Evolutionary conservation across 306 rosid genomes (phyloP).

Genomic region (Prinsepia uniflora): DNA sequence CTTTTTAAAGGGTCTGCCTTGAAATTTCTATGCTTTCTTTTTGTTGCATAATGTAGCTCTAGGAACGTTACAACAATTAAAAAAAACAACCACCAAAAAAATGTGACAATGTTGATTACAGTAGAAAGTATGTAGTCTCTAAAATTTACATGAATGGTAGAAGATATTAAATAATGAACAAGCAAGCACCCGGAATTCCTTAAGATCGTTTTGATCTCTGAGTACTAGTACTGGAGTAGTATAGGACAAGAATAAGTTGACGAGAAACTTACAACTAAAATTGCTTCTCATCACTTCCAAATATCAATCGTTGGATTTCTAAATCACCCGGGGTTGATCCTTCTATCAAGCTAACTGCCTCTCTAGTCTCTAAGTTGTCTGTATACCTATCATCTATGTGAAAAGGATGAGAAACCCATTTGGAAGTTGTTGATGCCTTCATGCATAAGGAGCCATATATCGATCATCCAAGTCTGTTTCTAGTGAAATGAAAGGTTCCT

Average conservation of each 20-base stretch:
- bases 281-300: conserved; percentile 1
- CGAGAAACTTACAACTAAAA: background rate
- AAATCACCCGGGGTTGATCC: background rate
- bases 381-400: background rate
- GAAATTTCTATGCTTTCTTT: background rate
- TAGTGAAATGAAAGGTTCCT: conserved; percentile 31
- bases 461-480: conserved; percentile 10
- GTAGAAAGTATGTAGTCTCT: background rate
- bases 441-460: background rate
- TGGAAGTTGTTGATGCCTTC: background rate
- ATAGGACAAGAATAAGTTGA: background rate
- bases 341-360: background rate
- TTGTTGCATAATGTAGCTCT: background rate
- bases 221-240: background rate
- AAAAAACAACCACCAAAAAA: background rate
- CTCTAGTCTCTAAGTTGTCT: background rate
- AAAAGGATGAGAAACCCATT: background rate
- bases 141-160: background rate
- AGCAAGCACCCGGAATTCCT: background rate
- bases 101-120: background rate
- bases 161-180: background rate
- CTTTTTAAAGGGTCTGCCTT: too few species aligned
- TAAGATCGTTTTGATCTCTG: background rate
- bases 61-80: too few species aligned
- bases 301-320: background rate